Evolutionary conservation across 163 green algal genomes (phyloP).

Genomic region (Trebouxia gelatinosa): DNA sequence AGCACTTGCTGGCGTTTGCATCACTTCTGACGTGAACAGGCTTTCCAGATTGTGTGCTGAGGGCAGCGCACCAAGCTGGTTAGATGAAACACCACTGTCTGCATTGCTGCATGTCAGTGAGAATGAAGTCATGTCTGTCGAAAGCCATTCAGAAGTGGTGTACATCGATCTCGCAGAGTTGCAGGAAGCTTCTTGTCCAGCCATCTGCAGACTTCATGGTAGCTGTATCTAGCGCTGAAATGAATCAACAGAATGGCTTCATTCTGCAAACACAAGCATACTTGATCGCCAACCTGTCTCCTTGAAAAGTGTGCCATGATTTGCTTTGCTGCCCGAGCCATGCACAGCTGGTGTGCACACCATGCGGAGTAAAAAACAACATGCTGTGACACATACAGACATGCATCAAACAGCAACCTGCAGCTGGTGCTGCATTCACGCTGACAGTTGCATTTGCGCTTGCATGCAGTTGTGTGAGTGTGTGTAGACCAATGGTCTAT

Average conservation of each 20-base stretch:
- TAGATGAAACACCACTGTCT: background rate
- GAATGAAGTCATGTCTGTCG: background rate
- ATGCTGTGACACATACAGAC: too few species aligned
- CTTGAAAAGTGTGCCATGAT: background rate
- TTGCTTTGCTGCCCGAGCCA: too few species aligned
- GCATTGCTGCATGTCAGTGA: background rate
- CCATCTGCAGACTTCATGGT: constrained; percentile 46
- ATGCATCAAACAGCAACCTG: too few species aligned
- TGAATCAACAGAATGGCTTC: constrained; percentile 84
- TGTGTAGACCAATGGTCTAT: too few species aligned
- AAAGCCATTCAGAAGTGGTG: constrained; percentile 67
- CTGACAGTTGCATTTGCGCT: too few species aligned
- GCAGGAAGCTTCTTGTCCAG: constrained; percentile 58
- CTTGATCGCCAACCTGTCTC: background rate
- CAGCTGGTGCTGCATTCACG: too few species aligned
- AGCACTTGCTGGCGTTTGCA: too few species aligned
- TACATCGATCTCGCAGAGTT: constrained; percentile 50
- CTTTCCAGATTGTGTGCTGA: background rate
- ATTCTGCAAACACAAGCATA: constrained; percentile 55
- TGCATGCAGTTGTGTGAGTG: too few species aligned
- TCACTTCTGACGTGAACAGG: too few species aligned
- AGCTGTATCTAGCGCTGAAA: constrained; percentile 65
- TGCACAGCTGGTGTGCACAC: too few species aligned
- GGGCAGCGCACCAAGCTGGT: background rate
- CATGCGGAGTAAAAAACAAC: too few species aligned